Evolutionary conservation across 306 rosid species (phyloP).

Genomic region (Oxytropis ochrocephala): DNA sequence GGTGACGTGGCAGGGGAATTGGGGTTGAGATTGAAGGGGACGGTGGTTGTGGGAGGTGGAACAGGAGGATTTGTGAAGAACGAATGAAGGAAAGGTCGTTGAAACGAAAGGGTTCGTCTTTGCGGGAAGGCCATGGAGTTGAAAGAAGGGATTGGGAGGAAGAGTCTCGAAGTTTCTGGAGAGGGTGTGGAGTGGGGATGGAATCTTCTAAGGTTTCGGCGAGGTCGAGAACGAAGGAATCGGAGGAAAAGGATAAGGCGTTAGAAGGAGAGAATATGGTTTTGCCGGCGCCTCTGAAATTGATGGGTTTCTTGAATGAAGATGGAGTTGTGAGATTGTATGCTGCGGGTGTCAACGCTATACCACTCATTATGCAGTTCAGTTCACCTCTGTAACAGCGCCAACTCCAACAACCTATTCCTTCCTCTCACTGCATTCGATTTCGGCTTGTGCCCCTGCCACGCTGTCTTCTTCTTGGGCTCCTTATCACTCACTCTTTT

Average conservation of each 20-base stretch:
- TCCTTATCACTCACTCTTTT: not conserved
- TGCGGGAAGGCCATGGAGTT: slow-evolving; percentile 86
- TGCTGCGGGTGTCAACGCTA: slow-evolving; percentile 37
- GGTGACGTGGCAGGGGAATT: slow-evolving; percentile 33
- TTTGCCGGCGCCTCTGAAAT: not conserved
- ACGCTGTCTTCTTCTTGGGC: not conserved
- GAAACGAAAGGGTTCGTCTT: slow-evolving; percentile 87
- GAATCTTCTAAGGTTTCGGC: slow-evolving; percentile 90
- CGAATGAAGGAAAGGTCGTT: slow-evolving; percentile 75
- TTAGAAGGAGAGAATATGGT: slow-evolving; percentile 20
- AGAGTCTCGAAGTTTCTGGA: slow-evolving; percentile 57
- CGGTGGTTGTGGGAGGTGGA: slow-evolving; percentile 28
- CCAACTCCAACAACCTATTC: not conserved
- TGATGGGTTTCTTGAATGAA: slow-evolving; percentile 20
- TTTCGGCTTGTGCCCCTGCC: not conserved
- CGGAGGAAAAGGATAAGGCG: slow-evolving; percentile 37
- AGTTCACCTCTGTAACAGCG: not conserved
- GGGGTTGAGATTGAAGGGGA: not conserved
- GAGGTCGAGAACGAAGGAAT: slow-evolving; percentile 80
- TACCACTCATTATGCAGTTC: slow-evolving; percentile 31
- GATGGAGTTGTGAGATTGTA: slow-evolving; percentile 28
- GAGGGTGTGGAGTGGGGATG: slow-evolving; percentile 45
- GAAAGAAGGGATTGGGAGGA: slow-evolving; percentile 68
- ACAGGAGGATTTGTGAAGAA: slow-evolving; percentile 51
- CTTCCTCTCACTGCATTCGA: not conserved